Base-by-base conservation (phyloP, 164 flowering plant species). In the Chloranthus sessilifolius region DNA sequence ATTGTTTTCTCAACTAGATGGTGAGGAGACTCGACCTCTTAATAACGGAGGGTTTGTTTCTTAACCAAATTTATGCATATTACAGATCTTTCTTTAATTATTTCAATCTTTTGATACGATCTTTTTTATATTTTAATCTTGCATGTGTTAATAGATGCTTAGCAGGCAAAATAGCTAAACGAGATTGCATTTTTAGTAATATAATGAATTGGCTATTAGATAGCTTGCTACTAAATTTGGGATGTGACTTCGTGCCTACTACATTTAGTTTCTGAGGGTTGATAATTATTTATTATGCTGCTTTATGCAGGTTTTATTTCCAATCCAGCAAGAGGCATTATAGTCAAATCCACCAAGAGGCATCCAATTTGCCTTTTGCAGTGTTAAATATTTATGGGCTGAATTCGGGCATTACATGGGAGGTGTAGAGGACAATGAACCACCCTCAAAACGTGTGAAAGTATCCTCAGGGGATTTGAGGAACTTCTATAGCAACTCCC, bases 391-490 rank as follows among this genome's bases (percentile, higher is more conserved):
- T 81, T 72, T 69, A 86, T 89, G 97, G 97, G 92, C 81, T 86
- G 81, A 84, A 55, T 62, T 67, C 53, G 53, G 55, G 65, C 82
- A 75, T 84, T 87, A 87, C 90, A 90, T 90, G 97, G 95, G 95
- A 82, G 89, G 79, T 75, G 69, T 73, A 65, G 94, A 78, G 63
- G 91, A 84, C 52, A 73, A 66, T 68, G 88, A 81, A 75, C 95
- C 91, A 71, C 83, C 87, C 43, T 65, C 71, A 37, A 89, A 89
- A 67, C 95, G 95, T 43, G 62, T 74, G 62, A 89, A 83, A 76
- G 57, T 70, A 22, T 65, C 88, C 31, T 62, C 74, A 37, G 69
- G 53, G 61, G 69, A 63, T 38, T 47, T 62, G 60, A 61, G 47
- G 43, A 66, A 74, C 54, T 55, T 69, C 27, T 69, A 75, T 0